Evolutionary conservation across 768 basidiomycete species (phyloP), one percentile per base, ranked within the genome.

Genomic region (Mycena vulgaris): DNA sequence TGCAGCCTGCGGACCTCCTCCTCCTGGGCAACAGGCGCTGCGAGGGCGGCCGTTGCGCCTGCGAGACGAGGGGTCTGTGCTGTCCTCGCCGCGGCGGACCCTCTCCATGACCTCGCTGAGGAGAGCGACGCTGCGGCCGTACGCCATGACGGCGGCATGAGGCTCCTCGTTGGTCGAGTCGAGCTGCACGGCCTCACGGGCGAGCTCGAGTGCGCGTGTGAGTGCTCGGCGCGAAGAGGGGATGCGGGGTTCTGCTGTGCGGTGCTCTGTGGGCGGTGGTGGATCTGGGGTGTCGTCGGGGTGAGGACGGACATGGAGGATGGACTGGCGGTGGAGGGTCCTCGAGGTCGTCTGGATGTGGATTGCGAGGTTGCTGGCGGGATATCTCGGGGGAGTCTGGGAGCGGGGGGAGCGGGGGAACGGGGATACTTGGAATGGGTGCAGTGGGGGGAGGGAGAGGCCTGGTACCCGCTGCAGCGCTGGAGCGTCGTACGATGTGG

Each of bases 41-140:
- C 92, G 88, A 68, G 92, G 89, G 71, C 92, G 87, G 33, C 88
- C 88, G 74, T 84, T 87, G 70, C 82, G 86, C 74, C 86, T 84
- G 77, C 90, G 85, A 67, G 82, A 73, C 4, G 81, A n/a, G 35
- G 62, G 85, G 55, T 94, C 93, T 30, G 90, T 90, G 70, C 89
- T 90, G 76, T 95, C 93, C 80, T 96, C 95, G 5, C 94, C 94
- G 76, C 91, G 87, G 80, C 93, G 87, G 2, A 97, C 96, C 45
- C 95, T 85, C 75, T 95, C 93, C 96, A 97, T 97, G 60, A 97
- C 96, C 79, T 95, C 94, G 75, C 92, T 94, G 31, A 97, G 85
- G 30, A 97, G 85, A 48, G 93, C 89, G 47, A 97, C 96, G 75
- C 93, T 94, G 79, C 90, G 92, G 16, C 90, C 92, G 78, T 97